Evolutionary conservation across 169 alveolate species (phyloP).

Genomic region (Plasmodium vivax): DNA sequence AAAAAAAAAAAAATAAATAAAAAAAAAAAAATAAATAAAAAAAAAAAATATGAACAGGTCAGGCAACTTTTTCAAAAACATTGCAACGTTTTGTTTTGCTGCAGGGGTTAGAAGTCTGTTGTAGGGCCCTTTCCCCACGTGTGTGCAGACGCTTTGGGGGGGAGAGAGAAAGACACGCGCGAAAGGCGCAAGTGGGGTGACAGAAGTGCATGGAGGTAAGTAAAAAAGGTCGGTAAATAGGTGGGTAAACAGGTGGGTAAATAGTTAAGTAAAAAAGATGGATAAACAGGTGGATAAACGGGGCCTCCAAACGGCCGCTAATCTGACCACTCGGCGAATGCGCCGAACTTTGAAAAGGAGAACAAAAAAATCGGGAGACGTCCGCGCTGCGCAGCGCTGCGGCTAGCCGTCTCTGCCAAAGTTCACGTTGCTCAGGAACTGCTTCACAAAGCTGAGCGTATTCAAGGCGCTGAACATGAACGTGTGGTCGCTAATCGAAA

Average conservation of each 20-base stretch:
- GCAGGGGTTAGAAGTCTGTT: not conserved
- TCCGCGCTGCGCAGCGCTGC: not conserved
- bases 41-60: not conserved
- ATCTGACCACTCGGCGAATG: not conserved
- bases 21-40: not conserved
- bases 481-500: constrained; percentile 49
- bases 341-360: not conserved
- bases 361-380: constrained; percentile 1
- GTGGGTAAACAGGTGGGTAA: not conserved
- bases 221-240: not conserved
- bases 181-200: not conserved
- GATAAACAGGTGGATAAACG: not conserved
- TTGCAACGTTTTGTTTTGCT: not conserved
- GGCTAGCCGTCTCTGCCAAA: not conserved
- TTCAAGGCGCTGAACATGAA: constrained; percentile 47
- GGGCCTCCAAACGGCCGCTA: not conserved
- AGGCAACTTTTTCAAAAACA: not conserved
- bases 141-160: not conserved
- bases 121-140: not conserved
- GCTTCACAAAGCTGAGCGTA: constrained; percentile 15
- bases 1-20: not conserved
- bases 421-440: constrained; percentile 13
- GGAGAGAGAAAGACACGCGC: not conserved
- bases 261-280: not conserved
- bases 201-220: not conserved